Evolutionary conservation across 331 rosid species (phyloP).

Genomic region (Rosa hybrid): DNA sequence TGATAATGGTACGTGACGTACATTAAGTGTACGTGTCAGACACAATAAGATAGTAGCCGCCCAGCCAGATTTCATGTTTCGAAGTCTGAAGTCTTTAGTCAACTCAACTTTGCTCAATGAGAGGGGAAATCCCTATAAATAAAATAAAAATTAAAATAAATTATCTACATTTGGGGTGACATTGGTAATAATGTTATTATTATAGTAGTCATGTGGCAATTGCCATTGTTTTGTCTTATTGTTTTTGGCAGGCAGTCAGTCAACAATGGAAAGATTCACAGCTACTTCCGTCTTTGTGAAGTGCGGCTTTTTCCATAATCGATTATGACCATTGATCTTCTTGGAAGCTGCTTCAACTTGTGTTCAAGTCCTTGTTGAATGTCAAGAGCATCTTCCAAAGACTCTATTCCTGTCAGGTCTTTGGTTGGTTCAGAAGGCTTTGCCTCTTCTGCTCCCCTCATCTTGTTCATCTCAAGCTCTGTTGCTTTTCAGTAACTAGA

Average conservation of each 20-base stretch:
- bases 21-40: neutral
- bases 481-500: neutral
- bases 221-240: neutral
- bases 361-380: neutral
- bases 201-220: neutral
- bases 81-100: neutral
- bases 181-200: neutral
- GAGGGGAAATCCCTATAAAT: neutral
- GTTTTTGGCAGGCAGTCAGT: conserved; percentile 8
- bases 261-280: conserved; percentile 2
- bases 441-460: neutral
- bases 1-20: neutral
- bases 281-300: neutral
- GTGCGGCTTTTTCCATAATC: neutral
- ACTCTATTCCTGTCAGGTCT: conserved; percentile 6
- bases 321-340: neutral
- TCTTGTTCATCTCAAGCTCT: neutral
- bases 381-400: neutral
- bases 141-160: no score
- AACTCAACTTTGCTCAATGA: neutral
- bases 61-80: neutral
- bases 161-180: no score
- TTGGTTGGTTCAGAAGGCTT: neutral
- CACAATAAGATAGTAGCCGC: neutral
- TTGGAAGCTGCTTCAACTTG: conserved; percentile 7